Percentiles rank a stretch among this genome's conserved stretches.
phyloP scores from a whole-genome alignment of 1,139 yeast species.

The Scheffersomyces illinoinensis region DNA sequence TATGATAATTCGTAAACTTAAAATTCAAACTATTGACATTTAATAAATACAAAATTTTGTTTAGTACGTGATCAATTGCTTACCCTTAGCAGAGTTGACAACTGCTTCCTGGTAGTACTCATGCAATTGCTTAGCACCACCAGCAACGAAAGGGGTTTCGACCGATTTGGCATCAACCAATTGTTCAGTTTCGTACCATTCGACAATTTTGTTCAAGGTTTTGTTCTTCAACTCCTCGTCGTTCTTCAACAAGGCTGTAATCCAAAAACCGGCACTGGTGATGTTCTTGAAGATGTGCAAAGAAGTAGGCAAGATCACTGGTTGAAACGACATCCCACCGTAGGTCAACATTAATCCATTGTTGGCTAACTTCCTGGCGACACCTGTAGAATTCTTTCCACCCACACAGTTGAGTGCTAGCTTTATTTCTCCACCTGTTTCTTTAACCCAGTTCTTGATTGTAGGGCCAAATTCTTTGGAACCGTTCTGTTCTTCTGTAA shows the following conservation, averaged over 20 bases:
- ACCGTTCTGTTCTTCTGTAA: slow-evolving; percentile 81
- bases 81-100: slow-evolving; percentile 42
- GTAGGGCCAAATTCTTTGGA: slow-evolving; percentile 63
- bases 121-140: slow-evolving; percentile 51
- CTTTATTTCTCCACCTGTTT: slow-evolving; percentile 56
- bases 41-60: not conserved
- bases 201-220: slow-evolving; percentile 61
- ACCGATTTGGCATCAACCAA: slow-evolving; percentile 60
- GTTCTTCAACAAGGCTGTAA: slow-evolving; percentile 71
- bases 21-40: not conserved
- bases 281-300: slow-evolving; percentile 86
- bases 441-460: slow-evolving; percentile 64
- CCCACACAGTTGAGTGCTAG: slow-evolving; percentile 93
- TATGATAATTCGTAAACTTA: not conserved
- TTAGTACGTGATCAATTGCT: slow-evolving; percentile 38
- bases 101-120: slow-evolving; percentile 56
- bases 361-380: slow-evolving; percentile 74
- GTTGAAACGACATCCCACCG: slow-evolving; percentile 98
- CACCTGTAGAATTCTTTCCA: slow-evolving; percentile 76
- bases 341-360: slow-evolving; percentile 81
- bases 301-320: slow-evolving; percentile 86
- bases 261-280: slow-evolving; percentile 91
- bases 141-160: slow-evolving; percentile 42
- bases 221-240: slow-evolving; percentile 62
- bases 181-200: slow-evolving; percentile 66